These are phyloP conservation scores for Teratosphaeria destructans DNA, from an alignment of 2,329 filamentous ascomycete species.

Conservation along the genomic window DNA sequence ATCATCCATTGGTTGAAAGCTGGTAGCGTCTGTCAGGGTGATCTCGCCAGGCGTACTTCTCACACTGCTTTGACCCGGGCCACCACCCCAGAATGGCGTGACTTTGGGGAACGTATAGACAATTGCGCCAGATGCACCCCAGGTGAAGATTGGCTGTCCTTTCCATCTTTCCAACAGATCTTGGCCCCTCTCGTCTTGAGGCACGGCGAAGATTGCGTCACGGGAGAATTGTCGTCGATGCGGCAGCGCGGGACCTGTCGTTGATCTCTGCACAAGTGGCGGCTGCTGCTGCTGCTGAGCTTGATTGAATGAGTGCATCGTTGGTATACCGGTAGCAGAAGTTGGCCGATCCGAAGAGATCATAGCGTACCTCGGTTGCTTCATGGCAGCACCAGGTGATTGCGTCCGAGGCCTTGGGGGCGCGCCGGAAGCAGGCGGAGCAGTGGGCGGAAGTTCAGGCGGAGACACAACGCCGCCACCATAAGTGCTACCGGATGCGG, in stretches of 20 bases:
- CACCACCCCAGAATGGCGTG: conserved; percentile 73
- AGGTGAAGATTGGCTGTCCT: conserved; percentile 74
- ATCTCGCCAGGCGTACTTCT: conserved; percentile 75
- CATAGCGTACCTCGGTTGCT: conserved; percentile 35
- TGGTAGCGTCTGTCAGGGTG: conserved; percentile 63
- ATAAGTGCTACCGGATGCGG: not conserved
- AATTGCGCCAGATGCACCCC: conserved; percentile 76
- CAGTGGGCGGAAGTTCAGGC: not conserved
- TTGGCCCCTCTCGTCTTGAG: conserved; percentile 45
- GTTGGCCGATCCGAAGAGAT: conserved; percentile 42
- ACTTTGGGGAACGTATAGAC: conserved; percentile 82
- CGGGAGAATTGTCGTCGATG: conserved; percentile 36
- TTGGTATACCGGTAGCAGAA: conserved; percentile 35
- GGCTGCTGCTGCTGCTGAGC: not conserved
- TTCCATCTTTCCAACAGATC: conserved; percentile 86
- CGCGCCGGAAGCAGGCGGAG: conserved; percentile 8
- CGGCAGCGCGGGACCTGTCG: conserved; percentile 15
- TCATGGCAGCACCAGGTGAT: conserved; percentile 46
- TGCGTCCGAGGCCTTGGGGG: conserved; percentile 46
- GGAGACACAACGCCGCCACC: not conserved
- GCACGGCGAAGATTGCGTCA: conserved; percentile 46
- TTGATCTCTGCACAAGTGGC: conserved; percentile 7
- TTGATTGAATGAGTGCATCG: not conserved
- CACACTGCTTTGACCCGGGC: conserved; percentile 62
- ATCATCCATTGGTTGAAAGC: conserved; percentile 61